Conservation (phyloP, 225 moss, liverwort and hornwort genomes). For the Anthoceros angustus region DNA sequence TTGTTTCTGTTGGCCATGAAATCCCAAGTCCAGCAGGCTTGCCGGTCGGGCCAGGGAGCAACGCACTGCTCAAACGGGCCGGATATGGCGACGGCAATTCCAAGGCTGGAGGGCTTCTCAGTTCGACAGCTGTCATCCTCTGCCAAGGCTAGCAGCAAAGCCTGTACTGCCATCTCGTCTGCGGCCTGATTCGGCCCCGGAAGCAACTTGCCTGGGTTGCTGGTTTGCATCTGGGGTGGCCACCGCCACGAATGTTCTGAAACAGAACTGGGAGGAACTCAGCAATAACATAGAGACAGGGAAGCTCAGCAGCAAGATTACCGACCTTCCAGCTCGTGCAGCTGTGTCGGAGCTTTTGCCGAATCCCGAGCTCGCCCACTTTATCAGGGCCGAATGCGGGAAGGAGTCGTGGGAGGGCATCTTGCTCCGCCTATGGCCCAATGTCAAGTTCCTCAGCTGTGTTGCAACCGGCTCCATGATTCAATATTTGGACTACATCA, state of each 20-base stretch:
- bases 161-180: slow-evolving; percentile 9
- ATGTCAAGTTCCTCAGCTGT: not conserved
- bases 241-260: not conserved
- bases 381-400: not conserved
- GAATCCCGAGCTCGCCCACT: slow-evolving; percentile 3
- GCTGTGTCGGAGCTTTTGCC: slow-evolving; percentile 1
- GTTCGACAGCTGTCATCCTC: not conserved
- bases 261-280: not conserved
- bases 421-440: not conserved
- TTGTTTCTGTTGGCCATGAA: not conserved
- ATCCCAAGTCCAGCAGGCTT: not conserved
- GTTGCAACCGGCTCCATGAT: not conserved
- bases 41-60: not conserved
- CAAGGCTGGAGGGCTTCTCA: slow-evolving; percentile 26
- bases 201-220: not conserved
- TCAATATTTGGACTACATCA: not conserved
- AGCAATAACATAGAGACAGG: slow-evolving; percentile 6
- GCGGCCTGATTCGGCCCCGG: not conserved
- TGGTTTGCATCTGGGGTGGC: not conserved
- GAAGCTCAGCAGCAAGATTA: not conserved
- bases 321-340: not conserved
- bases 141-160: not conserved
- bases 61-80: not conserved
- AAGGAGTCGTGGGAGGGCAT: slow-evolving; percentile 1
- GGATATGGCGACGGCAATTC: not conserved